Conservation (phyloP, 2,329 filamentous ascomycete genomes). For the Talaromyces pinophilus region DNA sequence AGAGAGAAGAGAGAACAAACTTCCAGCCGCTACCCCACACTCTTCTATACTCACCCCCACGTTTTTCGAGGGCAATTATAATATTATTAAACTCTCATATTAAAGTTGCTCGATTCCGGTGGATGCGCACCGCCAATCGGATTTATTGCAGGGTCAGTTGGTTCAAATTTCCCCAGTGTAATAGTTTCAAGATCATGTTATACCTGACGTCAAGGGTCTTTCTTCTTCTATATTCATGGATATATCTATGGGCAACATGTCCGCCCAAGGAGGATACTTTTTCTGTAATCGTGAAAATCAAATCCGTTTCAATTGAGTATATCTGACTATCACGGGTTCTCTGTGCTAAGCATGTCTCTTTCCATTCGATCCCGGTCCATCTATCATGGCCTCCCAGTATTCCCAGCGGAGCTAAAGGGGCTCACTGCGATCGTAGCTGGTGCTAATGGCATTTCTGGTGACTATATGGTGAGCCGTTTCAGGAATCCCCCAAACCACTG, state of each 20-base stretch:
- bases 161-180: neutral
- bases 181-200: neutral
- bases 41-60: neutral
- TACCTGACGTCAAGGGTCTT: neutral
- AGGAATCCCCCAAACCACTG: neutral
- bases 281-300: neutral
- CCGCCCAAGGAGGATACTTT: neutral
- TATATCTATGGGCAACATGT: neutral
- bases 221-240: neutral
- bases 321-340: neutral
- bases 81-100: neutral
- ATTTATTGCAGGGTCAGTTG: neutral
- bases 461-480: constrained; percentile 17
- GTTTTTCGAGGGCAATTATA: neutral
- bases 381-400: constrained; percentile 39
- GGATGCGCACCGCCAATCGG: neutral
- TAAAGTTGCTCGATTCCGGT: neutral
- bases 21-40: neutral
- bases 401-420: constrained; percentile 15
- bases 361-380: constrained; percentile 34
- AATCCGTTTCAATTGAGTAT: neutral
- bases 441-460: constrained; percentile 17
- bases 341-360: neutral
- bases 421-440: constrained; percentile 17
- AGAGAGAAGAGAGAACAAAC: neutral